These are phyloP conservation scores for Umbelopsis isabellina DNA, from an alignment of 192 early-diverging fungal genomes.

Conservation along the genomic window DNA sequence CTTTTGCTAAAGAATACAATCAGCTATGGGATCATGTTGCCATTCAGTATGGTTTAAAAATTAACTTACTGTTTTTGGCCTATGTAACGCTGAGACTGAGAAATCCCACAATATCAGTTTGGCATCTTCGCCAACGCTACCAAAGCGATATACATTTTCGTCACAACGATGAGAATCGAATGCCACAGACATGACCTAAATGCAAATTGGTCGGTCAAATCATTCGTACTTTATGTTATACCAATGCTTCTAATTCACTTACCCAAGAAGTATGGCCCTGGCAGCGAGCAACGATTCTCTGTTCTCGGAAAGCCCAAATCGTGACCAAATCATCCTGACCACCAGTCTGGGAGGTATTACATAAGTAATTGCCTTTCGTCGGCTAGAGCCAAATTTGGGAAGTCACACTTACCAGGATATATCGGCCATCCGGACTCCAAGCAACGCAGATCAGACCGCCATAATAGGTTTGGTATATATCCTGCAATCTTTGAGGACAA, in stretches of 20 bases:
- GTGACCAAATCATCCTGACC: conserved; percentile 95
- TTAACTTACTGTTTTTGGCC: conserved; percentile 67
- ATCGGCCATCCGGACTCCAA: conserved; percentile 92
- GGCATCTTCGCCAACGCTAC: conserved; percentile 91
- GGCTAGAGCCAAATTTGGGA: neutral
- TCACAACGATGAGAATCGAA: conserved; percentile 88
- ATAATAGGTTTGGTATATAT: conserved; percentile 86
- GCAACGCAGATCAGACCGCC: conserved; percentile 84
- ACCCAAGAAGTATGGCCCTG: conserved; percentile 94
- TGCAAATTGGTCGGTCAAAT: neutral
- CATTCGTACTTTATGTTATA: neutral
- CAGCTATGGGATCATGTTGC: neutral
- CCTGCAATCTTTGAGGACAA: conserved; percentile 52
- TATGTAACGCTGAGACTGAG: conserved; percentile 76
- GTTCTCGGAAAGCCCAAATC: conserved; percentile 85
- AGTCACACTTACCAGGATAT: conserved; percentile 57
- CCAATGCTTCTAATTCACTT: neutral
- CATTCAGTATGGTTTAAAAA: neutral
- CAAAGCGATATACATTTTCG: conserved; percentile 84
- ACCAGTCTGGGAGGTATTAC: conserved; percentile 56
- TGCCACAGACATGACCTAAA: conserved; percentile 61
- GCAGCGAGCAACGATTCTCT: conserved; percentile 83
- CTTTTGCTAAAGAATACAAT: neutral
- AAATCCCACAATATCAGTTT: conserved; percentile 94
- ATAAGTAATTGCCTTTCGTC: neutral